Base-by-base conservation (phyloP, 192 early-diverging fungal genomes). In the Linnemannia zychae region DNA sequence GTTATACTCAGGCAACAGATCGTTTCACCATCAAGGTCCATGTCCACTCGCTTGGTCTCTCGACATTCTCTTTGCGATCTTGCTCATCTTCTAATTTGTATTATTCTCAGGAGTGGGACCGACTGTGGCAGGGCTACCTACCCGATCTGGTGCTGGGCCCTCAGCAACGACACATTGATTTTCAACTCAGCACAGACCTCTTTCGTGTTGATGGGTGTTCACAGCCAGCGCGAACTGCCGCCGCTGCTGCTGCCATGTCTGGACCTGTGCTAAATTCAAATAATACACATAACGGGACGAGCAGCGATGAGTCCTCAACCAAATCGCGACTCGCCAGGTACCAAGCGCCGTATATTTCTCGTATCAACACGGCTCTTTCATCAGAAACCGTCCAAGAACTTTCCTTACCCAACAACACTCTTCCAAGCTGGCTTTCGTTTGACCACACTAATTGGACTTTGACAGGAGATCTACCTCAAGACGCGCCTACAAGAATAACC, bases 391-490 rank as follows among this genome's bases (percentile, higher is more conserved):
- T 47, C 17, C 38, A 48, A 24, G 63, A 66, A 6, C 49, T 73
- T 0, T 47, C 31, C 1, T 13, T 34, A 52, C 16, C 13, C 48
- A 53, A 53, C 50, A 73, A 33, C 49, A 67, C 28, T 13, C 75
- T 76, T 52, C 75, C 75, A 9, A 48, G 20, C 40, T 76, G 75
- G 75, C 31, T 76, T 46, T 47, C 65, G 17, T 76, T 76, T 40
- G 44, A 76, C 20, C 18, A 33, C 18, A 36, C 28, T 1, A 67
- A 40, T 9, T 46, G 60, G 46, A 67, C 46, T 11, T 24, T 76
- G 22, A 33, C 60, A 15, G 75, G 75, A 18, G 52, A 28, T 9
- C 63, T 48, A 0, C 75, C 75, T 31, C 38, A 44, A 34, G 24
- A 7, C 22, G 31, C 13, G 1, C 65, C 75, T 18, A 2, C 40